A percentile compares a stretch with the other conserved stretches of the same genome.
Evolutionary conservation across 1,284 basidiomycete genomes (phyloP).

Genomic region (Gymnopus androsaceus): DNA sequence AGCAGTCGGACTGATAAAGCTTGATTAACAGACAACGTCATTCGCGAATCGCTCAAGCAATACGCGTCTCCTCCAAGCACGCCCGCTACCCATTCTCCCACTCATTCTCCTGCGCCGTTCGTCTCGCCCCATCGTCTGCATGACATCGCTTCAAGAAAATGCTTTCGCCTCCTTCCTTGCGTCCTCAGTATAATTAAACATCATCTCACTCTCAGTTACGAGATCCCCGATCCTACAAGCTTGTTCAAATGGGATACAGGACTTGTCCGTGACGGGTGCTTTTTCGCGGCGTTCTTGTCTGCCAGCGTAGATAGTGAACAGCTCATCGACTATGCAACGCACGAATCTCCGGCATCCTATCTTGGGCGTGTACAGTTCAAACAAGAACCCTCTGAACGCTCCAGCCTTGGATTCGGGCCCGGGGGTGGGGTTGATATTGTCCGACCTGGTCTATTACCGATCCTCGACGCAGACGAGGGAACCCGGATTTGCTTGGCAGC

Average conservation of each 20-base stretch:
- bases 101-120: conserved; percentile 34
- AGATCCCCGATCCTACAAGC: conserved; percentile 33
- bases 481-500: conserved; percentile 71
- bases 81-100: conserved; percentile 32
- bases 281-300: conserved; percentile 75
- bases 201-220: conserved; percentile 46
- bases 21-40: conserved; percentile 55
- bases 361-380: conserved; percentile 43
- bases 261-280: conserved; percentile 77
- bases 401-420: conserved; percentile 31
- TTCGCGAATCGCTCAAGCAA: conserved; percentile 64
- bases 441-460: conserved; percentile 16
- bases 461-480: conserved; percentile 62
- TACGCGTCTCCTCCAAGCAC: conserved; percentile 31
- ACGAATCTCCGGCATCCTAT: conserved; percentile 34
- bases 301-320: conserved; percentile 51
- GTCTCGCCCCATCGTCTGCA: conserved; percentile 40
- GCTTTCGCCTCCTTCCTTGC: conserved; percentile 51
- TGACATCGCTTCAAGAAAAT: conserved; percentile 47
- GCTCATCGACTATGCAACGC: conserved; percentile 16
- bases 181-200: conserved; percentile 65
- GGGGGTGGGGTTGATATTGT: conserved; percentile 13
- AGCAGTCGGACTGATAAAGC: conserved; percentile 8
- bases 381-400: conserved; percentile 38
- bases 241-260: conserved; percentile 84